phyloP scores from a whole-genome alignment of 2,329 filamentous ascomycete species.

The Escovopsis sp. region DNA sequence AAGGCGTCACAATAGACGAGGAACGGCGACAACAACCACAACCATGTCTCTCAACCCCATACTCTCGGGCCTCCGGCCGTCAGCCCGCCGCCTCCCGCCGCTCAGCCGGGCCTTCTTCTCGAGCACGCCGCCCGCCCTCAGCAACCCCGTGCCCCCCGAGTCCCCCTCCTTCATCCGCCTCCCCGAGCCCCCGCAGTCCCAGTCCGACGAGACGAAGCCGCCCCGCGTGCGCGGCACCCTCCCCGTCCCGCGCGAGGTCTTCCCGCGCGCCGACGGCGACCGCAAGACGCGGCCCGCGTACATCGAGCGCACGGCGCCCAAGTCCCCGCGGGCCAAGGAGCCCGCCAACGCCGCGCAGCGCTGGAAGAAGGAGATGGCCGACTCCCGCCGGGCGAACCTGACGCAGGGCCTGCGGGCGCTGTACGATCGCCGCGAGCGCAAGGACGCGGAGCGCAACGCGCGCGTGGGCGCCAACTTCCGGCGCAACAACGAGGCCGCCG shows the following conservation, averaged over 20 bases:
- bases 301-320: conserved; percentile 42
- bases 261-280: conserved; percentile 40
- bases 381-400: conserved; percentile 55
- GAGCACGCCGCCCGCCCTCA: too few species aligned
- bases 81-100: conserved; percentile 12
- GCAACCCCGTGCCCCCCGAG: conserved; percentile 55
- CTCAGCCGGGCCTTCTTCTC: too few species aligned
- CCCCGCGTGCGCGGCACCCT: conserved; percentile 58
- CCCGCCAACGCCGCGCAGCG: conserved; percentile 25
- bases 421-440: conserved; percentile 44
- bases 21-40: too few species aligned
- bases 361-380: conserved; percentile 65
- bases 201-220: conserved; percentile 41
- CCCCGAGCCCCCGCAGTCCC: conserved; percentile 63
- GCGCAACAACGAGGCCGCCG: conserved; percentile 31
- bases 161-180: conserved; percentile 79
- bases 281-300: conserved; percentile 50
- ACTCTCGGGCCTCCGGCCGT: conserved; percentile 10
- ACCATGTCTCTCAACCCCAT: too few species aligned
- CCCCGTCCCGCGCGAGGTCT: conserved; percentile 70
- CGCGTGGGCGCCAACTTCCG: conserved; percentile 33
- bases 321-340: conserved; percentile 28
- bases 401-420: conserved; percentile 56
- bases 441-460: conserved; percentile 20
- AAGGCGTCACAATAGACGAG: too few species aligned